Conservation (phyloP, 2,329 filamentous ascomycete genomes). For the Volutella citrinella region DNA sequence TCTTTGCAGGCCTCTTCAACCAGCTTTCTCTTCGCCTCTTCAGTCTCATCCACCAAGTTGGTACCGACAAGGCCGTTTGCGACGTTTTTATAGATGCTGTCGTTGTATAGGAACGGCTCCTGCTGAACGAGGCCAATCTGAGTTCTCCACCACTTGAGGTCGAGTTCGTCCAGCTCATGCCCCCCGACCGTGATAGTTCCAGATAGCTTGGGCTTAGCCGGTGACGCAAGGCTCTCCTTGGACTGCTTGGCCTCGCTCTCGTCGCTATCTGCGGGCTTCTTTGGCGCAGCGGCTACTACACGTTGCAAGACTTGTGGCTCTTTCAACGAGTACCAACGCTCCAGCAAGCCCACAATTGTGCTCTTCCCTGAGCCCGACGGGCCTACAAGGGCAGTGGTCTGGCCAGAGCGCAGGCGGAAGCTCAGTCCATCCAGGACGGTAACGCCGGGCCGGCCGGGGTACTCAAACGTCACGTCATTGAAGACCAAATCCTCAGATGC, state of each 20-base stretch:
- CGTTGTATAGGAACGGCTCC: no score
- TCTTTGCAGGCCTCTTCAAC: no score
- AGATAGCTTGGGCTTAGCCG: neutral
- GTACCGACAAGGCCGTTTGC: no score
- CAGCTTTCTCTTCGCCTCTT: no score
- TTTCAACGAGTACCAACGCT: slow-evolving; percentile 59
- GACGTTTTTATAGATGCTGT: no score
- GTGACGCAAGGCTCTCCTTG: neutral
- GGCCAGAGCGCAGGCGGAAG: slow-evolving; percentile 53
- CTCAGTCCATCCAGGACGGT: slow-evolving; percentile 42
- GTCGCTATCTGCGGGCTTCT: neutral
- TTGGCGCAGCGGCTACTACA: slow-evolving; percentile 4
- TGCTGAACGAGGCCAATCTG: slow-evolving; percentile 46
- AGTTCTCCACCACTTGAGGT: slow-evolving; percentile 19
- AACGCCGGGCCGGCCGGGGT: slow-evolving; percentile 18
- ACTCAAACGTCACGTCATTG: slow-evolving; percentile 17
- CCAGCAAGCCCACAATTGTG: slow-evolving; percentile 63
- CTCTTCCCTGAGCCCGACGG: slow-evolving; percentile 68
- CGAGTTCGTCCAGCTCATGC: slow-evolving; percentile 12
- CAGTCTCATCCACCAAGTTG: no score
- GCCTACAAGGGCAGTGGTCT: slow-evolving; percentile 67
- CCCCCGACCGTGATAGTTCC: slow-evolving; percentile 7
- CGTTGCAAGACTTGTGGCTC: slow-evolving; percentile 11
- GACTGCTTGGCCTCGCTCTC: rapidly evolving
- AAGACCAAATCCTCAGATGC: slow-evolving; percentile 46